Base-by-base conservation (phyloP, 352 stramenopile species). In the Globisporangium iwayamae region DNA sequence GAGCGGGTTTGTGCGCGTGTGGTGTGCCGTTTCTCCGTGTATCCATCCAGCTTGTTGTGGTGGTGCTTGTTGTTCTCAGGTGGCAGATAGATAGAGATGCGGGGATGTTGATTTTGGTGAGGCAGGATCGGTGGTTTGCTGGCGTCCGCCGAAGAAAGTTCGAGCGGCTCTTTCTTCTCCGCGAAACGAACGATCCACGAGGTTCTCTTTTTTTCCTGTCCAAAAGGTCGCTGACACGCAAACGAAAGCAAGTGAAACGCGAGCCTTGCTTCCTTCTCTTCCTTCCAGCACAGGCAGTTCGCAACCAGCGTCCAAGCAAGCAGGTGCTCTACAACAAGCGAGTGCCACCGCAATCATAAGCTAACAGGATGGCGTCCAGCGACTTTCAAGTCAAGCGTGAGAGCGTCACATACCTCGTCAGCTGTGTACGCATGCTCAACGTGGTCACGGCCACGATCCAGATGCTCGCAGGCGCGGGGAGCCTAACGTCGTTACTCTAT, bases 401-500 rank as follows among this genome's bases (percentile, higher is more conserved):
- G 45, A 67, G 48, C 46, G 60, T 76, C 20, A 63, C 68, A 13
- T 70, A 72, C 55, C 63, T 78, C 43, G 65, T 71, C 56, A 62
- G 63, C 25, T 57, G 53, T 4, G 61, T 81, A 11, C 76, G 76
- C 30, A 67, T 65, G 16, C 51, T 85, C 47, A 88, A 85, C 45
- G 52, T 86, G 43, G 22, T 80, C 66, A 78, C 73, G 6, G 77
- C 73, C 13, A 56, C 71, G 18, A 14, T 81, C 22, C 75, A 87
- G 65, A 50, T 83, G 51, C 36, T 72, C 30, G 70, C 79, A 9
- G 78, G 77, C 13, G 57, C 80, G 14, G 74, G 77, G 61, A 78
- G 71, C 60, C 65, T 86, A 39, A 62, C 75, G 16, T 63, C 76
- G 56, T 52, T 86, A 14, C 63, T 87, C 39, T 53, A 62, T 5